These are phyloP conservation scores for Pseudocohnilembus persalinus DNA, from an alignment of 169 alveolate species.

Conservation along the genomic window DNA sequence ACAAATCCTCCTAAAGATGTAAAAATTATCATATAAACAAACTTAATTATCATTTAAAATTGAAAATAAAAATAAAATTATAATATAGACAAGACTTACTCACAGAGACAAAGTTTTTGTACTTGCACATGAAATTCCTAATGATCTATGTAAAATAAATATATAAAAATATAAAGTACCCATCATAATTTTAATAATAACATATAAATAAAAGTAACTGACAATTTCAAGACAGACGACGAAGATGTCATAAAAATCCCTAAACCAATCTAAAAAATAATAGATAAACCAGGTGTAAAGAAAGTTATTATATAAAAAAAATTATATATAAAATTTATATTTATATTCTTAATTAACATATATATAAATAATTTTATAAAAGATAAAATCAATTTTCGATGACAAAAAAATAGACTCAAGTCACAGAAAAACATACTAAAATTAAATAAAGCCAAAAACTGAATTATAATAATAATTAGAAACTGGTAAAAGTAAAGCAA, in stretches of 20 bases:
- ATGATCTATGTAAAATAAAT: constrained; percentile 40
- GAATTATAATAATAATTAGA: not conserved
- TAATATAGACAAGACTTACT: constrained; percentile 64
- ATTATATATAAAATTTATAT: constrained; percentile 14
- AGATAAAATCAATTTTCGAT: not conserved
- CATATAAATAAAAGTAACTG: not conserved
- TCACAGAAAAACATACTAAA: constrained; percentile 28
- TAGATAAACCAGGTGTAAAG: constrained; percentile 1
- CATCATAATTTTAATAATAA: not conserved
- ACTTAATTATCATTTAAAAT: not conserved
- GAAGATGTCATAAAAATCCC: not conserved
- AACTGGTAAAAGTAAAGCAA: not conserved
- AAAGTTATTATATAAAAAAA: not conserved
- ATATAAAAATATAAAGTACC: not conserved
- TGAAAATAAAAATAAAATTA: not conserved
- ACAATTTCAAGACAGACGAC: not conserved
- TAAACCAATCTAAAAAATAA: constrained; percentile 1
- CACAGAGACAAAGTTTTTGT: constrained; percentile 82
- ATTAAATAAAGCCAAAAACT: constrained; percentile 1
- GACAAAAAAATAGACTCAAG: constrained; percentile 16
- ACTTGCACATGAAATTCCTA: constrained; percentile 64
- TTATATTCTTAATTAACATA: no score
- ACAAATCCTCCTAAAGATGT: constrained; percentile 69
- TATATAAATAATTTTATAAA: not conserved
- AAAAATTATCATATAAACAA: not conserved